Evolutionary conservation across 148 eudicot genomes (phyloP).

Genomic region (Persicaria tinctoria): DNA sequence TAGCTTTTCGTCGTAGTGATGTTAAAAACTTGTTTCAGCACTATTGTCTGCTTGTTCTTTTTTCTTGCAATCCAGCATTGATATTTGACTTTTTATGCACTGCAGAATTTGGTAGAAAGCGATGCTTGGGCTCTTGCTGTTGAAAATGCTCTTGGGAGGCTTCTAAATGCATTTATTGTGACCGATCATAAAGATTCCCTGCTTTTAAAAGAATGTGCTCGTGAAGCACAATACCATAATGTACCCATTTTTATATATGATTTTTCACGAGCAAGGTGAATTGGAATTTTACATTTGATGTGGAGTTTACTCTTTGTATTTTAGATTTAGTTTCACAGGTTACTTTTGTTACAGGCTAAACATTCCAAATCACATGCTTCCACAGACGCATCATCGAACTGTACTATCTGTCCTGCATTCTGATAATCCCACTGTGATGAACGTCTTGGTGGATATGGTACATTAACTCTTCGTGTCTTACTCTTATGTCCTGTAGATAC

Average conservation of each 20-base stretch:
- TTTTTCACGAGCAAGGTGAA: slow-evolving; percentile 66
- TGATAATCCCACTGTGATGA: slow-evolving; percentile 65
- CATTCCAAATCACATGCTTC: slow-evolving; percentile 66
- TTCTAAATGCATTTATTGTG: slow-evolving; percentile 86
- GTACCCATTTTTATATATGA: slow-evolving; percentile 75
- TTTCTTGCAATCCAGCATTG: slow-evolving; percentile 2
- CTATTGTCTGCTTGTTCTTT: background rate
- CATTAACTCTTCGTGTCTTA: background rate
- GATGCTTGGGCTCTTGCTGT: slow-evolving; percentile 76
- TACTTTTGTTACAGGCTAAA: slow-evolving; percentile 44
- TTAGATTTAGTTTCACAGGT: slow-evolving; percentile 6
- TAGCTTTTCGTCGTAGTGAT: background rate
- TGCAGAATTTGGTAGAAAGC: slow-evolving; percentile 67
- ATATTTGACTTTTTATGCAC: slow-evolving; percentile 4
- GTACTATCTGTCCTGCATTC: slow-evolving; percentile 57
- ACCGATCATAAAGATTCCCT: slow-evolving; percentile 73
- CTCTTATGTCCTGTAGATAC: background rate
- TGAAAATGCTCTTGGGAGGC: slow-evolving; percentile 74
- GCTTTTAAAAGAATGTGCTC: slow-evolving; percentile 63
- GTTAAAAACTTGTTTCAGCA: background rate
- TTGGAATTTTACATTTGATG: slow-evolving; percentile 1
- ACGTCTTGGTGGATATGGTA: slow-evolving; percentile 91
- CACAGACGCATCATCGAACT: slow-evolving; percentile 76
- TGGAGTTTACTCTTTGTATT: background rate
- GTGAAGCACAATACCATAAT: slow-evolving; percentile 52